Percentiles rank a stretch among this genome's conserved stretches.
Conservation (phyloP, 805 yeast genomes). For the Vanderwaltozyma tropicalis region DNA sequence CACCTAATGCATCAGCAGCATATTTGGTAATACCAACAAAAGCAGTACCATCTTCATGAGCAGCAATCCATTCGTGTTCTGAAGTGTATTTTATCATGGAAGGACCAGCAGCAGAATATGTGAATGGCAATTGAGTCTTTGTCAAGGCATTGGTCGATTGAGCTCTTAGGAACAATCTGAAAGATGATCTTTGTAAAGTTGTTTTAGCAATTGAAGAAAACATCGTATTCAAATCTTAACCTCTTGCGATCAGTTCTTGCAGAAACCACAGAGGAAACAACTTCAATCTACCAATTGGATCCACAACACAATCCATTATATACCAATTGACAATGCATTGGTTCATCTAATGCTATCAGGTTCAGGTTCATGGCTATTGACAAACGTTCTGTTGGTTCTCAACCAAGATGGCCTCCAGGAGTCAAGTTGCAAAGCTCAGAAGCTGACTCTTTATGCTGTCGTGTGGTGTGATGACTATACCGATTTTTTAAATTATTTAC, state of each 20-base stretch:
- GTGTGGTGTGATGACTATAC: no score
- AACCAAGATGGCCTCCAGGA: no score
- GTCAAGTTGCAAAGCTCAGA: no score
- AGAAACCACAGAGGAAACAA: not conserved
- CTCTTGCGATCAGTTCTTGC: not conserved
- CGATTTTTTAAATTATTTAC: no score
- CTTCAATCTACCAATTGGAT: no score
- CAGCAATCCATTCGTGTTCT: conserved; percentile 94
- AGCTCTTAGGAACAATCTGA: conserved; percentile 15
- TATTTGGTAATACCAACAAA: conserved; percentile 90
- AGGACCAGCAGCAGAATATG: conserved; percentile 25
- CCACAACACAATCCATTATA: no score
- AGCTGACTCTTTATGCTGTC: not conserved
- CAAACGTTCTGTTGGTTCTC: no score
- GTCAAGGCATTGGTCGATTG: conserved; percentile 24
- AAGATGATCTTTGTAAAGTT: not conserved
- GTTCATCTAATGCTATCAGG: no score
- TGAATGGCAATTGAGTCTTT: conserved; percentile 25
- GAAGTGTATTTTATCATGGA: conserved; percentile 53
- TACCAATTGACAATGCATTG: no score
- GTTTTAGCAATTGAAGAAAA: conserved; percentile 1
- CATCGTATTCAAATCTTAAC: not conserved
- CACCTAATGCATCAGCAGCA: conserved; percentile 95
- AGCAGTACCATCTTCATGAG: conserved; percentile 70
- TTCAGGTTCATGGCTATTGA: no score